phyloP scores from a whole-genome alignment of 2,329 filamentous ascomycete species.

The Colletotrichum scovillei region DNA sequence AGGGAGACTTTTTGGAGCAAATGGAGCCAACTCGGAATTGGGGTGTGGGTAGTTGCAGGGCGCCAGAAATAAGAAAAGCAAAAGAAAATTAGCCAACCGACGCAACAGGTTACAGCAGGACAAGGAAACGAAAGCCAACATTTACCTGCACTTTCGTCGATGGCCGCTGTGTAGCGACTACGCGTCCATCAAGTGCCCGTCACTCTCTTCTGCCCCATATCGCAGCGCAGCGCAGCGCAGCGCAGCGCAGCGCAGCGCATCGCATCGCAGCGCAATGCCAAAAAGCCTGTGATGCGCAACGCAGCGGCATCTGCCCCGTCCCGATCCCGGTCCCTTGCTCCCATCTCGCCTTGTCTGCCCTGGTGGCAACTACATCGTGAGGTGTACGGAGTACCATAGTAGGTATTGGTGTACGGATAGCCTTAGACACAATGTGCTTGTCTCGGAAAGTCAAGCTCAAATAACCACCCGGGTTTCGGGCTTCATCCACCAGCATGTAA shows the following conservation, averaged over 20 bases:
- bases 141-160: conserved; percentile 19
- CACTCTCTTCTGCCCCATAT: background rate
- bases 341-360: background rate
- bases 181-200: conserved; percentile 20
- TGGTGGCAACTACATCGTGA: background rate
- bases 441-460: background rate
- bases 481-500: background rate
- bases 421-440: background rate
- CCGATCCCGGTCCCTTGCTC: background rate
- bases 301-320: background rate
- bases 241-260: background rate
- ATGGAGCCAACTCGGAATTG: conserved; percentile 8
- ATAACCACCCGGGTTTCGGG: background rate
- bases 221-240: background rate
- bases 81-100: conserved; percentile 1
- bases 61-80: conserved; percentile 2
- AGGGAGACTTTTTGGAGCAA: conserved; percentile 16
- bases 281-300: background rate
- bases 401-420: background rate
- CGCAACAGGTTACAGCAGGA: conserved; percentile 21
- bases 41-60: conserved; percentile 30
- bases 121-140: background rate
- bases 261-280: too few species aligned
- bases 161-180: conserved; percentile 13
- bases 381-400: background rate